These are phyloP conservation scores for Epichloe hybrida DNA, from an alignment of 2,329 filamentous ascomycete species.

Conservation along the genomic window DNA sequence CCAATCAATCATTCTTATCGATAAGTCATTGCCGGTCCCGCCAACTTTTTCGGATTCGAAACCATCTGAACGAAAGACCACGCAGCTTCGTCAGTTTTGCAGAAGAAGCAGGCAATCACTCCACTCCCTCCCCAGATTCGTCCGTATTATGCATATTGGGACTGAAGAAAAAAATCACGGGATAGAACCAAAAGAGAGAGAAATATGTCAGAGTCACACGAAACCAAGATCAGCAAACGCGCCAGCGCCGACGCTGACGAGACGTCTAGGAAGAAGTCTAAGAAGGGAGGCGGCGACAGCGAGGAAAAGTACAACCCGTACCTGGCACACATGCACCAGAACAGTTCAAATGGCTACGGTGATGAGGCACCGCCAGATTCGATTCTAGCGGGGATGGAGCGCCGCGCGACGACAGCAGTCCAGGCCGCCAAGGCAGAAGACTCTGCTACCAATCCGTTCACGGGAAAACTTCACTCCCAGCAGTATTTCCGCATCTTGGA, in stretches of 20 bases:
- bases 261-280: conserved; percentile 29
- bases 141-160: not conserved
- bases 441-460: conserved; percentile 76
- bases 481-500: conserved; percentile 87
- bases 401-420: conserved; percentile 67
- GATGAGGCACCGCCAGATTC: conserved; percentile 20
- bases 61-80: not conserved
- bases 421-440: conserved; percentile 66
- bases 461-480: conserved; percentile 57
- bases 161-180: not conserved
- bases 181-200: not conserved
- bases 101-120: not conserved
- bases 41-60: conserved; percentile 12
- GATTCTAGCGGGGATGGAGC: conserved; percentile 52
- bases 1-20: conserved; percentile 16
- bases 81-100: not conserved
- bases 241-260: conserved; percentile 30
- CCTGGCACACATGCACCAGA: conserved; percentile 74
- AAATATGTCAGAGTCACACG: conserved; percentile 25
- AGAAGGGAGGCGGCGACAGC: conserved; percentile 21
- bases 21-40: conserved; percentile 14
- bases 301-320: conserved; percentile 58
- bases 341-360: conserved; percentile 27
- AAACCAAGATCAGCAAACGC: conserved; percentile 27
- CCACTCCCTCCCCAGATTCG: conserved; percentile 3